Base-by-base conservation (phyloP, 179 eudicot species). In the Beta macrorhiza region DNA sequence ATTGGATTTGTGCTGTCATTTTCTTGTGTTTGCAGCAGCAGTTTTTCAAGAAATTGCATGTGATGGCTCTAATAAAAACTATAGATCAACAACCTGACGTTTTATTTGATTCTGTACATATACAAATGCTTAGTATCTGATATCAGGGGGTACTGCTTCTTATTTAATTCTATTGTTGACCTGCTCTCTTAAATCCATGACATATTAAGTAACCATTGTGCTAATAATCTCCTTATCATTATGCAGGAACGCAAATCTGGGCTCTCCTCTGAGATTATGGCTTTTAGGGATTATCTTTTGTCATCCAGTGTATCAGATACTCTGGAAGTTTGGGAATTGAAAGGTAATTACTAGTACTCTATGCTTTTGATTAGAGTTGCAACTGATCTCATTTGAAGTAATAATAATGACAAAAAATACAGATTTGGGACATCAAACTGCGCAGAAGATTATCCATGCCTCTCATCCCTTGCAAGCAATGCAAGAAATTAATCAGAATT, bases 401-500 rank as follows among this genome's bases (percentile, higher is more conserved):
- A 25, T n/a, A 15, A 22, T 51, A 55, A 72, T 37, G 1, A 57
- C 1, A 13, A 55, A 62, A 56, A 67, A 37, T 16, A 45, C 90
- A 97, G 99, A 97, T 90, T 87, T 97, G 87, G 99, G 99, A 75
- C 98, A 97, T 87, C 99, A 97, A 89, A 93, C 98, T 85, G 98
- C 97, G 29, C 99, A 97, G 84, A 93, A 93, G 88, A 94, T 97
- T 62, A 93, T 97, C 78, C 99, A 92, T 77, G 97, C 99, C 64
- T 91, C 99, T 62, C 92, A 97, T 86, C 99, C 99, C 45, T 87
- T 97, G 86, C 97, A 91, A 84, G 87, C 93, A 80, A 94, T 97
- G 99, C 99, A 87, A 87, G 99, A 97, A 89, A 95, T 97, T 72
- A 93, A 88, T 89, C 98, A 95, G 85, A 97, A 97, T 86, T 97